Evolutionary conservation across 768 basidiomycete genomes (phyloP).

Genomic region (Dacryopinax spathularia): DNA sequence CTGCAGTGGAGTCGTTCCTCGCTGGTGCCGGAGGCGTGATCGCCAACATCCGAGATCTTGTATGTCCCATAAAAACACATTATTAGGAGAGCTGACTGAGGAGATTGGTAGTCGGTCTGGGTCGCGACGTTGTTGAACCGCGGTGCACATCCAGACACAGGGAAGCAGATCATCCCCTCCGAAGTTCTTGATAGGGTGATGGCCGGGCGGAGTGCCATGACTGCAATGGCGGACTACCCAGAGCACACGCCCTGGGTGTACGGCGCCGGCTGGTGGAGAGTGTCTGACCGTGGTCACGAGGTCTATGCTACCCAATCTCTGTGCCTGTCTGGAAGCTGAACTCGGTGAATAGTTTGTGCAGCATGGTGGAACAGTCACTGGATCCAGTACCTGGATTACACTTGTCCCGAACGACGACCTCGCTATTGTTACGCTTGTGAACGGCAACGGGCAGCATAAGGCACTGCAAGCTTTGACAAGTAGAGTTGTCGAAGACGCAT

Average conservation of each 20-base stretch:
- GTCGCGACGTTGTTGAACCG: slow-evolving; percentile 24
- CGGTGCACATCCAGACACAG: slow-evolving; percentile 23
- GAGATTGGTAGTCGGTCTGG: slow-evolving; percentile 31
- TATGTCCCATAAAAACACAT: slow-evolving; percentile 12
- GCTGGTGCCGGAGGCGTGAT: slow-evolving; percentile 35
- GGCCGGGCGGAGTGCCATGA: slow-evolving; percentile 20
- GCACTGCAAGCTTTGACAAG: slow-evolving; percentile 10
- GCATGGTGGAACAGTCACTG: slow-evolving; percentile 26
- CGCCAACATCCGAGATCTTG: slow-evolving; percentile 33
- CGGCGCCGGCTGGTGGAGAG: slow-evolving; percentile 31
- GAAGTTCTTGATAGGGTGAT: slow-evolving; percentile 22
- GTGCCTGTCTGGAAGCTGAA: not conserved
- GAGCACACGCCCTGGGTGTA: slow-evolving; percentile 25
- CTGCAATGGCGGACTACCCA: slow-evolving; percentile 6
- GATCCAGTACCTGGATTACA: slow-evolving; percentile 21
- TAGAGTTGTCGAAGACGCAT: slow-evolving; percentile 17
- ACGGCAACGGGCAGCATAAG: slow-evolving; percentile 16
- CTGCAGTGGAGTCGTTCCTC: slow-evolving; percentile 17
- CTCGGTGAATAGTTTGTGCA: slow-evolving; percentile 21
- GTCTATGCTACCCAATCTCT: slow-evolving; percentile 15
- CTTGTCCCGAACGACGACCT: slow-evolving; percentile 27
- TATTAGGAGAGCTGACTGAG: not conserved
- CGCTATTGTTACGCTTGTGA: slow-evolving; percentile 27
- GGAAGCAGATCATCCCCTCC: slow-evolving; percentile 24
- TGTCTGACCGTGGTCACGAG: slow-evolving; percentile 30